Evolutionary conservation across 192 early-diverging fungal species (phyloP).

Genomic region (Dispira simplex): DNA sequence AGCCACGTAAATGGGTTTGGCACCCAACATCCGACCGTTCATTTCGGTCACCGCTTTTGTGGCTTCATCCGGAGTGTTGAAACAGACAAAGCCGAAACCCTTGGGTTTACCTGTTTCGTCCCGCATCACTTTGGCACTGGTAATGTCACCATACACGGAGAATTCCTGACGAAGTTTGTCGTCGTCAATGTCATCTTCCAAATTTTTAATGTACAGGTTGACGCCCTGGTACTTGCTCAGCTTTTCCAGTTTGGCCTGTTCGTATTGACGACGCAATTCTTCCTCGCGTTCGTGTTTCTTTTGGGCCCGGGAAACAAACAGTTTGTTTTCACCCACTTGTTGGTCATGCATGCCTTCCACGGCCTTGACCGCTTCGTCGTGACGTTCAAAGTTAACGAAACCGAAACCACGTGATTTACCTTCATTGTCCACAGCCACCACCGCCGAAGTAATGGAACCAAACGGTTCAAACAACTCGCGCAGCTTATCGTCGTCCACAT

Average conservation of each 20-base stretch:
- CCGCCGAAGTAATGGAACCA: slow-evolving; percentile 72
- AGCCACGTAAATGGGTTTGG: slow-evolving; percentile 97
- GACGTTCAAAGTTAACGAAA: slow-evolving; percentile 91
- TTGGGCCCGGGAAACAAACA: slow-evolving; percentile 95
- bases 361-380: slow-evolving; percentile 76
- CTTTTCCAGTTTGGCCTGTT: slow-evolving; percentile 89
- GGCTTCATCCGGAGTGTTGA: slow-evolving; percentile 96
- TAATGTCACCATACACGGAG: slow-evolving; percentile 88
- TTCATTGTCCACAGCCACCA: slow-evolving; percentile 56
- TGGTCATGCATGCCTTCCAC: slow-evolving; percentile 89
- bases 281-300: slow-evolving; percentile 97
- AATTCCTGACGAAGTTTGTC: slow-evolving; percentile 95
- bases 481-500: slow-evolving; percentile 69
- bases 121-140: slow-evolving; percentile 94
- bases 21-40: slow-evolving; percentile 89
- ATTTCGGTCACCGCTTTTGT: slow-evolving; percentile 97
- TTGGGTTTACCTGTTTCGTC: slow-evolving; percentile 80
- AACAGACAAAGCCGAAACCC: slow-evolving; percentile 99
- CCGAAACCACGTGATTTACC: slow-evolving; percentile 88
- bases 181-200: slow-evolving; percentile 93
- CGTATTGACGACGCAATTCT: slow-evolving; percentile 91
- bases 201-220: slow-evolving; percentile 98
- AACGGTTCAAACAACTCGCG: slow-evolving; percentile 56
- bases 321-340: slow-evolving; percentile 76
- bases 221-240: slow-evolving; percentile 97